phyloP scores from a whole-genome alignment of 2,329 filamentous ascomycete genomes.

The Stagonosporopsis cucurbitacearum region DNA sequence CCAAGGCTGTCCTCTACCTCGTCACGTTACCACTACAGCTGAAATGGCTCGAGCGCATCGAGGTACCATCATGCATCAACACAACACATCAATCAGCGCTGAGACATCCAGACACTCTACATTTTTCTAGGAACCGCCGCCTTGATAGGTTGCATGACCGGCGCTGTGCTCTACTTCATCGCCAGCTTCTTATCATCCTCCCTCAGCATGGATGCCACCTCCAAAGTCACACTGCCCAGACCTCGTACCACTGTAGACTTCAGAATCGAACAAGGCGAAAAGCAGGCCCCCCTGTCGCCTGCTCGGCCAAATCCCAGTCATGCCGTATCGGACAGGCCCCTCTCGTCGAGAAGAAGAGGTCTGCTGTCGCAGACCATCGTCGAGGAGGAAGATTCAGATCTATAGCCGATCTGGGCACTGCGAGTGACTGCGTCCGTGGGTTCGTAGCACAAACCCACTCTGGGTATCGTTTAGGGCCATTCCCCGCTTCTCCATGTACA shows the following conservation, averaged over 20 bases:
- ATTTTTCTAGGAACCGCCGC: slow-evolving; percentile 70
- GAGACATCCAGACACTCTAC: slow-evolving; percentile 52
- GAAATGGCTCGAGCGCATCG: slow-evolving; percentile 58
- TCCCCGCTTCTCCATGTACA: background rate
- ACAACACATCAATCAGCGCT: background rate
- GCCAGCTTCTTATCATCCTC: slow-evolving; percentile 62
- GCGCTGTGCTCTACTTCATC: slow-evolving; percentile 64
- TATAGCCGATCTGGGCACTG: slow-evolving; percentile 32
- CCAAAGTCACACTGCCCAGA: slow-evolving; percentile 13
- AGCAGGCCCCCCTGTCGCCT: slow-evolving; percentile 21
- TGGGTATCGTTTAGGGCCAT: background rate
- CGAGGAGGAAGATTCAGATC: slow-evolving; percentile 70
- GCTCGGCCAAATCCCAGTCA: slow-evolving; percentile 27
- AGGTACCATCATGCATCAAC: slow-evolving; percentile 52
- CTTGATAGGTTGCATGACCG: slow-evolving; percentile 69
- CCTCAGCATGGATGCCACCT: slow-evolving; percentile 49
- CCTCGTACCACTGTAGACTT: slow-evolving; percentile 41
- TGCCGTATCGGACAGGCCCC: slow-evolving; percentile 40
- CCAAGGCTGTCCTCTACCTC: slow-evolving; percentile 50
- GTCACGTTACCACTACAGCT: slow-evolving; percentile 56
- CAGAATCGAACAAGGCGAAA: slow-evolving; percentile 36
- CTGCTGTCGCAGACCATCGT: slow-evolving; percentile 72
- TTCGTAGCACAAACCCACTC: background rate
- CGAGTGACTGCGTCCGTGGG: background rate
- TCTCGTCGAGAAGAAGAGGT: slow-evolving; percentile 47